Evolutionary conservation across 495 filamentous ascomycete genomes (phyloP).

Genomic region (Thozetella sp.): DNA sequence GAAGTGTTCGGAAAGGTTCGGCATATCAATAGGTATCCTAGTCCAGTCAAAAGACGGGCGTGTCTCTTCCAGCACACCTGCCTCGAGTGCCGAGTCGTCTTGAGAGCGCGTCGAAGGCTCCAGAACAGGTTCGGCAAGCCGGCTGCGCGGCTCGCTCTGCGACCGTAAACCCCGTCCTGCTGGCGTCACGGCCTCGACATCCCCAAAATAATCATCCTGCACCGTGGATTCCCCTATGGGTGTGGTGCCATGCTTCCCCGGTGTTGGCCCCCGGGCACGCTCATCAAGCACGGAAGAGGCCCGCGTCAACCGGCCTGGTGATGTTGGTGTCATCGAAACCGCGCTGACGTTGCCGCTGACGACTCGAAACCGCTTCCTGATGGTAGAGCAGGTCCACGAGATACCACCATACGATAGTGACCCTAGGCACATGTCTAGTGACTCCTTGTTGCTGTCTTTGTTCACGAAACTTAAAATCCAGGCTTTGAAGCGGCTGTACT

Average conservation of each 20-base stretch:
- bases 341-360: conserved; percentile 47
- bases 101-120: conserved; percentile 20
- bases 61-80: conserved; percentile 26
- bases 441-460: conserved; percentile 45
- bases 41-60: conserved; percentile 69
- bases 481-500: conserved; percentile 59
- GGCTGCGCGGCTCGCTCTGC: conserved; percentile 22
- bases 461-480: conserved; percentile 59
- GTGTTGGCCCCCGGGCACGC: conserved; percentile 22
- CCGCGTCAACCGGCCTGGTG: conserved; percentile 30
- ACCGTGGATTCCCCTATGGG: conserved; percentile 24
- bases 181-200: conserved; percentile 14
- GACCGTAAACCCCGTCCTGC: conserved; percentile 9
- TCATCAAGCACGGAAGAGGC: conserved; percentile 21
- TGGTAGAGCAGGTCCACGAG: conserved; percentile 64
- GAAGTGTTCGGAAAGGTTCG: conserved; percentile 62
- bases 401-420: conserved; percentile 57
- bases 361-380: conserved; percentile 63
- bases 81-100: conserved; percentile 20
- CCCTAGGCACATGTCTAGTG: conserved; percentile 43
- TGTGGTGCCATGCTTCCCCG: conserved; percentile 17
- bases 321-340: conserved; percentile 24
- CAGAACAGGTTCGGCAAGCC: conserved; percentile 7
- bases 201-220: conserved; percentile 39
- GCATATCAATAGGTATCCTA: conserved; percentile 53